A percentile compares a stretch with the other conserved stretches of the same genome.
These are phyloP conservation scores for Penicillium sp. DNA, from an alignment of 2,329 filamentous ascomycete species.

Conservation along the genomic window DNA sequence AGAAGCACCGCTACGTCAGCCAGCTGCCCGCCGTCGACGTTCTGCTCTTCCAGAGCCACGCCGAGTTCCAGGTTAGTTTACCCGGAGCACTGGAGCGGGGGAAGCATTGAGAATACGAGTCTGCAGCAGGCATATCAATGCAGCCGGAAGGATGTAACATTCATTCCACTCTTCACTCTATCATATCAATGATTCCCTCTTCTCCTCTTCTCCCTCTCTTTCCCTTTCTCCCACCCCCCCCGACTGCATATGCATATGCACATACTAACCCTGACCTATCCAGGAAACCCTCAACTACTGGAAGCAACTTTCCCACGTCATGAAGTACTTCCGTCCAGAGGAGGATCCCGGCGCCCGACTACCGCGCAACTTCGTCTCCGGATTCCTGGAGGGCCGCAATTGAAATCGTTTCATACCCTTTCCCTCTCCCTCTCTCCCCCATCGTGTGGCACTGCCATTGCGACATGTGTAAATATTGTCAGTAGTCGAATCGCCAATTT, in stretches of 20 bases:
- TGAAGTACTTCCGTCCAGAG: slow-evolving; percentile 95
- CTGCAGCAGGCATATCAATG: too few relatives aligned
- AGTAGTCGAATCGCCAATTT: too few relatives aligned
- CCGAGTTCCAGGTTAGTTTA: slow-evolving; percentile 91
- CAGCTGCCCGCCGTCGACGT: slow-evolving; percentile 89
- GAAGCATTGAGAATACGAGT: too few relatives aligned
- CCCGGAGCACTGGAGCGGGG: too few relatives aligned
- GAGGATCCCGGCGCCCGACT: slow-evolving; percentile 75
- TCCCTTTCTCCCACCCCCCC: not conserved
- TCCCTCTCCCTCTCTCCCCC: not conserved
- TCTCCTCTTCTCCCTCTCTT: too few relatives aligned
- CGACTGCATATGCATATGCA: too few relatives aligned
- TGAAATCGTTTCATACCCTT: slow-evolving; percentile 31
- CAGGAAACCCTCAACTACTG: slow-evolving; percentile 99
- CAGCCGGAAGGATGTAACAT: too few relatives aligned
- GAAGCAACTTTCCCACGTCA: slow-evolving; percentile 94
- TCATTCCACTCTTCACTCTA: too few relatives aligned
- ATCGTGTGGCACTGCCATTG: slow-evolving; percentile 3
- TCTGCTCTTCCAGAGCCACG: slow-evolving; percentile 84
- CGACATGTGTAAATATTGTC: too few relatives aligned
- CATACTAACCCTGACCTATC: slow-evolving; percentile 2
- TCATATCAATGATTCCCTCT: too few relatives aligned
- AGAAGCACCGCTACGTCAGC: slow-evolving; percentile 90
- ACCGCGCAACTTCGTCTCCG: slow-evolving; percentile 88
- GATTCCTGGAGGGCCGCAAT: slow-evolving; percentile 85